These are phyloP conservation scores for Farysia itapuensis DNA, from an alignment of 1,284 basidiomycete species.

Conservation along the genomic window DNA sequence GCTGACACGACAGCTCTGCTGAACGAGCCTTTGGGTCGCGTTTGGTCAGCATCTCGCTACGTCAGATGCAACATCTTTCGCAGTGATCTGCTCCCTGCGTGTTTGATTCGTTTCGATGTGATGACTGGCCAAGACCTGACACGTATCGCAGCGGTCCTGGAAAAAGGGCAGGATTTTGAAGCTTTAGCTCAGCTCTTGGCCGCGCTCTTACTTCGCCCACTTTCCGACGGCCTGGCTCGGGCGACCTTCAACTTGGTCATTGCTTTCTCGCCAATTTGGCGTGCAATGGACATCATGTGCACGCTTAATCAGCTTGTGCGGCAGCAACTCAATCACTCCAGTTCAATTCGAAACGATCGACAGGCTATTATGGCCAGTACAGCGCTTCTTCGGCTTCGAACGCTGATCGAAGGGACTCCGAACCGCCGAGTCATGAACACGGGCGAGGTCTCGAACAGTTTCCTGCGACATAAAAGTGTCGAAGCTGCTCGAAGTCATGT, in stretches of 20 bases:
- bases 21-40: conserved; percentile 13
- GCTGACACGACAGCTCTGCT: neutral
- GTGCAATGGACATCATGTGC: conserved; percentile 33
- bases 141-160: conserved; percentile 15
- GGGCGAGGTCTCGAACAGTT: conserved; percentile 2
- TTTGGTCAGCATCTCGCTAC: conserved; percentile 47
- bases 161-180: conserved; percentile 25
- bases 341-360: conserved; percentile 23
- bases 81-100: conserved; percentile 13
- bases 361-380: conserved; percentile 37
- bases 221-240: conserved; percentile 19
- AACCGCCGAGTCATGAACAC: conserved; percentile 4
- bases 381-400: conserved; percentile 27
- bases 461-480: conserved; percentile 16
- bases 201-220: conserved; percentile 17
- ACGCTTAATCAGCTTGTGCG: conserved; percentile 36
- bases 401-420: conserved; percentile 20
- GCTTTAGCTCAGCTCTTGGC: conserved; percentile 26
- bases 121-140: conserved; percentile 22
- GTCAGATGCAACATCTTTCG: conserved; percentile 32
- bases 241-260: conserved; percentile 31
- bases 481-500: conserved; percentile 11
- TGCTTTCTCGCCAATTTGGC: conserved; percentile 22
- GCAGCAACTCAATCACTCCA: conserved; percentile 36
- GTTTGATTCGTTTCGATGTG: conserved; percentile 17